Base-by-base conservation (phyloP, 2,329 filamentous ascomycete species). In the Trichoderma atroviride region DNA sequence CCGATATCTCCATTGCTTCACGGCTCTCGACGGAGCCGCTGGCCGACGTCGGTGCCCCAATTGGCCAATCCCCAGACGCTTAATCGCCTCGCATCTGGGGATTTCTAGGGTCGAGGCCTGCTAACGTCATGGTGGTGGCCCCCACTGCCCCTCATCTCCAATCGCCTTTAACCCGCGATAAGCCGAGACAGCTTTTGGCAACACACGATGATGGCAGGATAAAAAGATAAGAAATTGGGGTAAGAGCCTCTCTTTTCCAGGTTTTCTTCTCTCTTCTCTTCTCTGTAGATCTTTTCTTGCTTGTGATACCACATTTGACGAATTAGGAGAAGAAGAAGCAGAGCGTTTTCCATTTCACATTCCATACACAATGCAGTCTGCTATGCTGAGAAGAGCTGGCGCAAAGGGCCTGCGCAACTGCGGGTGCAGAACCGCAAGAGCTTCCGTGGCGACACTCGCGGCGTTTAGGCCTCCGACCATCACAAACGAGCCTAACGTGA, bases 401-500 rank as follows among this genome's bases (percentile, higher is more conserved):
- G 73, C 74, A 70, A 75, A 74, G 69, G 71, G 76, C 72, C 74
- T 80, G 64, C 76, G 78, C 69, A 74, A 72, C 60, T 76, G 76
- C 56, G 70, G 73, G 67, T 71, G 73, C 69, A 71, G 72, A 57
- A 73, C 76, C 57, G 76, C 79, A 75, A 73, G 74, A 69, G 76
- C 76, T 72, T 75, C 76, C 62, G 74, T 78, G 70, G 81, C 89
- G 69, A 91, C 89, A 9, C 85, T 97, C 72, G 94, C 94, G 61
- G 86, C 89, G 71, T 98, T 97, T 87, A 95, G 93, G 84, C 88
- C 94, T 63, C 96, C 96, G 61, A 89, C 89, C 72, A 88, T 97
- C 75, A 84, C 88, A 78, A 99, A 99, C 79, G 96, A 99, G 83
- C 93, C 93, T n/a, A 99, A 97, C 79, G 94, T 97, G 81, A 80